Evolutionary conservation across 2,329 filamentous ascomycete genomes (phyloP).

Genomic region (Beauveria bassiana): DNA sequence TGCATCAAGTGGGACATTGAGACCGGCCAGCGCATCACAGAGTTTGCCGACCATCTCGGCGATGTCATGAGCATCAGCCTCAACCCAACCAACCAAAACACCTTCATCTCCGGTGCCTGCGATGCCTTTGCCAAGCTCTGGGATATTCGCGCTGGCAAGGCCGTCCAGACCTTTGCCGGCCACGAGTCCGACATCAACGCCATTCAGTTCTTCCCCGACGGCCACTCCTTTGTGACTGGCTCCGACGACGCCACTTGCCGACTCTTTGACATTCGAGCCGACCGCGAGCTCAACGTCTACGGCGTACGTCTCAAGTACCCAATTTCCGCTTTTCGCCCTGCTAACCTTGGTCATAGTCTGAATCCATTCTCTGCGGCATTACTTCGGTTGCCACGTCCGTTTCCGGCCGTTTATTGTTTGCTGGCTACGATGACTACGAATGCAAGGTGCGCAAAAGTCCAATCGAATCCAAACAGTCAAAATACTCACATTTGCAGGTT

Average conservation of each 20-base stretch:
- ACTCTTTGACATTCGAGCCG: slow-evolving; percentile 94
- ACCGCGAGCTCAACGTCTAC: slow-evolving; percentile 67
- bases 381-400: slow-evolving; percentile 98
- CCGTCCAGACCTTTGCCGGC: slow-evolving; percentile 95
- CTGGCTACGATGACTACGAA: slow-evolving; percentile 97
- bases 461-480: slow-evolving; percentile 1
- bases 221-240: slow-evolving; percentile 95
- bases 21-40: slow-evolving; percentile 91
- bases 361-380: slow-evolving; percentile 94
- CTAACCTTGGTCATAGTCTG: slow-evolving; percentile 55
- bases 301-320: slow-evolving; percentile 41
- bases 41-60: slow-evolving; percentile 95
- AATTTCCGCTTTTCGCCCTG: not conserved
- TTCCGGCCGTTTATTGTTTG: slow-evolving; percentile 88
- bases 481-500: slow-evolving; percentile 51
- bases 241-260: slow-evolving; percentile 97
- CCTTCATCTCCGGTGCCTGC: slow-evolving; percentile 98
- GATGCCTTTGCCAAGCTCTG: slow-evolving; percentile 98
- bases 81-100: slow-evolving; percentile 98
- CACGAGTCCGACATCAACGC: slow-evolving; percentile 99
- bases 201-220: slow-evolving; percentile 98
- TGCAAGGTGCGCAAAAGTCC: slow-evolving; percentile 71
- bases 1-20: slow-evolving; percentile 99
- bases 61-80: slow-evolving; percentile 99
- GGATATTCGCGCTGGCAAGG: slow-evolving; percentile 97